These are phyloP conservation scores for Zymoseptoria passerinii DNA, from an alignment of 2,329 filamentous ascomycete genomes.

Conservation along the genomic window DNA sequence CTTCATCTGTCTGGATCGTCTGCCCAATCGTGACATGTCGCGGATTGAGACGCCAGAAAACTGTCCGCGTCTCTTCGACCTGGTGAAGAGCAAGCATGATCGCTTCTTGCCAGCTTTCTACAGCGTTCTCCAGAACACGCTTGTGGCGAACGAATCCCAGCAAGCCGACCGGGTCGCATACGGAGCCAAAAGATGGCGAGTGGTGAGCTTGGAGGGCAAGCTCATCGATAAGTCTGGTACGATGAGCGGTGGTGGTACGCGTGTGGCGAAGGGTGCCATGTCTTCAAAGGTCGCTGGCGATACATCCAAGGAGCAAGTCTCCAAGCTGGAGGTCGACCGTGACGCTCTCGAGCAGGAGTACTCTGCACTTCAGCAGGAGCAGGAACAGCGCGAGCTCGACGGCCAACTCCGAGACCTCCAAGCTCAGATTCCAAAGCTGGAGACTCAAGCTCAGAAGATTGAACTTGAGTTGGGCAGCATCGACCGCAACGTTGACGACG, in stretches of 20 bases:
- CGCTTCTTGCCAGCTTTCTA: conserved; percentile 88
- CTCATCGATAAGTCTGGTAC: conserved; percentile 97
- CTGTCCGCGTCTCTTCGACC: conserved; percentile 84
- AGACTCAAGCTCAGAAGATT: conserved; percentile 88
- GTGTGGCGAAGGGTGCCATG: conserved; percentile 88
- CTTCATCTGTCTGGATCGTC: conserved; percentile 89
- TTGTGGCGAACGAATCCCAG: conserved; percentile 86
- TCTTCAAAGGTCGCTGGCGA: conserved; percentile 89
- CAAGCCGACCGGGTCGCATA: conserved; percentile 97
- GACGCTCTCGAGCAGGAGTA: conserved; percentile 78
- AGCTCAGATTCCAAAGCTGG: conserved; percentile 71
- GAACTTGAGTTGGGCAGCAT: conserved; percentile 80
- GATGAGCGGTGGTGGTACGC: conserved; percentile 93
- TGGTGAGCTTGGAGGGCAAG: conserved; percentile 90
- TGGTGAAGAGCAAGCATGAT: conserved; percentile 81
- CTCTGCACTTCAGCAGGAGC: conserved; percentile 74
- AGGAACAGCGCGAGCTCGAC: conserved; percentile 75
- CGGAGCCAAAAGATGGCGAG: conserved; percentile 85
- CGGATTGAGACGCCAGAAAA: conserved; percentile 82
- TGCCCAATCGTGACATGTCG: conserved; percentile 69
- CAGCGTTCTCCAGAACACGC: conserved; percentile 86
- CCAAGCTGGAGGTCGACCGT: conserved; percentile 77
- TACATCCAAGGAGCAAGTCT: conserved; percentile 77
- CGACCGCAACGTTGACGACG: conserved; percentile 73
- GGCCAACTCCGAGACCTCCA: conserved; percentile 61